These are phyloP conservation scores for Alternaria longipes DNA, from an alignment of 2,329 filamentous ascomycete genomes.

Conservation along the genomic window DNA sequence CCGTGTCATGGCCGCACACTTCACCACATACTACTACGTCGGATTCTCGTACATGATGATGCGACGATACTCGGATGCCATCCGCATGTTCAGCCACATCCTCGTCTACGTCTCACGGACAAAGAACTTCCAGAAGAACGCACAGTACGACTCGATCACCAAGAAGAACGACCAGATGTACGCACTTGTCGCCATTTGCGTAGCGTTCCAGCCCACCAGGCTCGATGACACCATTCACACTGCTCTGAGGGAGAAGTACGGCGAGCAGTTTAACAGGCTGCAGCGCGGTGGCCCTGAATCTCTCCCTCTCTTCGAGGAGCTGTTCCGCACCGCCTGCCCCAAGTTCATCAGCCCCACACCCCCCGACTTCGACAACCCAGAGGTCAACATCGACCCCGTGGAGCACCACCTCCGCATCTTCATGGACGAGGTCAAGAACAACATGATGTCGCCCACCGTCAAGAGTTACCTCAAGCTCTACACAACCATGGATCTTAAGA, in stretches of 20 bases:
- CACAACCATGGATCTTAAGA: constrained; percentile 99
- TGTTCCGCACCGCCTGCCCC: constrained; percentile 97
- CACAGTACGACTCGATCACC: constrained; percentile 96
- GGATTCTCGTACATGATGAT: constrained; percentile 99
- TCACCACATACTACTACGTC: constrained; percentile 99
- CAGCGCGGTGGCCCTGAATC: constrained; percentile 96
- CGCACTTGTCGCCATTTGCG: constrained; percentile 97
- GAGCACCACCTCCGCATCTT: constrained; percentile 98
- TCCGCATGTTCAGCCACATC: constrained; percentile 99
- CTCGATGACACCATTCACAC: constrained; percentile 99
- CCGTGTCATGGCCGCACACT: constrained; percentile 98
- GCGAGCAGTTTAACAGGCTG: constrained; percentile 95
- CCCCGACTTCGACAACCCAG: constrained; percentile 96
- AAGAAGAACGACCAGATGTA: constrained; percentile 99
- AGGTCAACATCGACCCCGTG: constrained; percentile 93
- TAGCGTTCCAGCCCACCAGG: constrained; percentile 95
- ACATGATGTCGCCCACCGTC: constrained; percentile 96
- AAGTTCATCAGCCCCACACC: constrained; percentile 99
- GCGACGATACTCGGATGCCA: constrained; percentile 98
- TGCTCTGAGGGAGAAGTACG: constrained; percentile 97
- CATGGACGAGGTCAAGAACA: constrained; percentile 99
- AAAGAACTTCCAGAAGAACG: constrained; percentile 99
- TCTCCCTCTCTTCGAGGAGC: constrained; percentile 96
- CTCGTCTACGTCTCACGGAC: constrained; percentile 97
- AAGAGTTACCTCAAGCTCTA: constrained; percentile 99